Evolutionary conservation across 2,329 filamentous ascomycete species (phyloP), one percentile per base, ranked within the genome.

Genomic region (Stagonosporopsis tanaceti): DNA sequence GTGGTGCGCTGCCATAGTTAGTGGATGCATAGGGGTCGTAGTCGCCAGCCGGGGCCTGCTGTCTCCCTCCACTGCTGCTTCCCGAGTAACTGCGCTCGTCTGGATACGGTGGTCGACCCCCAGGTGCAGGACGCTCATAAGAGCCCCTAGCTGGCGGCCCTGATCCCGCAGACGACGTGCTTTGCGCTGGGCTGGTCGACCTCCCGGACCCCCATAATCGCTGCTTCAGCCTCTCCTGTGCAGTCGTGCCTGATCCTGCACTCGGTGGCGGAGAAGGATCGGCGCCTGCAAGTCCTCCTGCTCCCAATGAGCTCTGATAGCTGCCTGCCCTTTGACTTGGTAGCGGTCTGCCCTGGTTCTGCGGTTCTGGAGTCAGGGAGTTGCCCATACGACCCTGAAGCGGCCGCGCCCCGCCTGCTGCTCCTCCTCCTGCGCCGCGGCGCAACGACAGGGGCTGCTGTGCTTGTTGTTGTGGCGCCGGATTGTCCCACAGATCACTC

Each of bases 161-260:
- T 12, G 69, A 68, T n/a, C 67, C 65, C 20, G 51, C 50, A 22
- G 72, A 64, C 6, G 65, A 51, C 6, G 66, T 61, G 47, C 68
- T 72, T 57, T 67, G 73, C 24, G 79, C 78, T 8, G 87, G 85
- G 62, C 86, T 89, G 45, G 81, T 80, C 40, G 84, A 85, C 63
- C 84, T 82, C 22, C 85, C 82, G 28, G 85, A 84, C n/a, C 86
- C 87, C 83, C 92, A 92, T 42, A 97, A 79, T 60, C 91, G 82
- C 68, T 93, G 91, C 72, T 92, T 91, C 66, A 97, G 80, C 65
- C 91, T 83, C 67, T 96, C 91, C 78, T 96, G 91, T 47, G 92
- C 92, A 20, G 88, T 87, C 32, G 82, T 82, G 2, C 77, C 80
- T 39, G 69, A 76, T 47, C 71, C 76, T 40, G 67, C 68, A 63